These are phyloP conservation scores for Myriosclerotinia duriaeana DNA, from an alignment of 2,329 filamentous ascomycete genomes.

Conservation along the genomic window DNA sequence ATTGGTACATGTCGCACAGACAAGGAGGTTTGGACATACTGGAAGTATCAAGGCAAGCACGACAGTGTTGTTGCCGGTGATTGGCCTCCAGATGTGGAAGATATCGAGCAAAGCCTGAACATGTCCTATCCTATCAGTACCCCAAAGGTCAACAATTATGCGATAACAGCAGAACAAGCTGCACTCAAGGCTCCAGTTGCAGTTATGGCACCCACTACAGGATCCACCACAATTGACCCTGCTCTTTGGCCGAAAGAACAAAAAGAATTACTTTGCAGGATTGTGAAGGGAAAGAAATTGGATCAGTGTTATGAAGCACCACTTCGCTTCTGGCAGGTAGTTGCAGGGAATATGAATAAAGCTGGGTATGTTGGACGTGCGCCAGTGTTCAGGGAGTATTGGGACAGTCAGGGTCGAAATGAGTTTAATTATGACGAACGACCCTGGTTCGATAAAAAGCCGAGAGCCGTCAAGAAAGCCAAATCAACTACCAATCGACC, in stretches of 20 bases:
- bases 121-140: not conserved
- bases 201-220: not conserved
- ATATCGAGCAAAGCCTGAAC: not conserved
- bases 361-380: not conserved
- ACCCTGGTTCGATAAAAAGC: not conserved
- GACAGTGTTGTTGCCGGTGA: not conserved
- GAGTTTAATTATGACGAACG: conserved; percentile 6
- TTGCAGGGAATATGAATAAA: not conserved
- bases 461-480: not conserved
- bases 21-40: conserved; percentile 1
- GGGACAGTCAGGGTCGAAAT: not conserved
- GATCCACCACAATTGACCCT: not conserved
- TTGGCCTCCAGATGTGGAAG: not conserved
- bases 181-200: not conserved
- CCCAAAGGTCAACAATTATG: not conserved
- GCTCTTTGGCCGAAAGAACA: not conserved
- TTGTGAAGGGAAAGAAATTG: not conserved
- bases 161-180: not conserved
- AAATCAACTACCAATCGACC: not conserved
- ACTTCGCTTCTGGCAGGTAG: not conserved
- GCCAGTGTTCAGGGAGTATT: not conserved
- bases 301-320: not conserved
- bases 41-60: not conserved
- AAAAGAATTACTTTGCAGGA: not conserved
- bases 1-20: not conserved